Conservation (phyloP, 2,329 filamentous ascomycete species). For the Coleophoma cylindrospora region DNA sequence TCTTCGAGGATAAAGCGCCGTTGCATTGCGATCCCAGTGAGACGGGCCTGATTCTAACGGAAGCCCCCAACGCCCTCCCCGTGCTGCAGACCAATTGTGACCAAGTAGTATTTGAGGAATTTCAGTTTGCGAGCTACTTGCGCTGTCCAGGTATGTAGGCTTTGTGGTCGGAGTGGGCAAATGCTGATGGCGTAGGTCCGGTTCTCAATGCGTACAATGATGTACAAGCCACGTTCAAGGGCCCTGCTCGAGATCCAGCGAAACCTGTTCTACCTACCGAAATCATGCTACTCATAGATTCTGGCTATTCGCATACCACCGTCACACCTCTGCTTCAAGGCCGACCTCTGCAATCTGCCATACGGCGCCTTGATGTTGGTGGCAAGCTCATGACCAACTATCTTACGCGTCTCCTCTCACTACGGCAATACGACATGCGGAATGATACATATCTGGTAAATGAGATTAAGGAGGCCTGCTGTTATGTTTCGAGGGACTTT, state of each 20-base stretch:
- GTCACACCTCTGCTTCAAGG: conserved; percentile 82
- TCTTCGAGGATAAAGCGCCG: conserved; percentile 66
- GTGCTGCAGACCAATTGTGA: conserved; percentile 85
- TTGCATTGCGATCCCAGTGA: conserved; percentile 70
- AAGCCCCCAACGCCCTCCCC: conserved; percentile 78
- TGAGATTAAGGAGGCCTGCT: conserved; percentile 88
- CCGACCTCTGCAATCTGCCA: conserved; percentile 71
- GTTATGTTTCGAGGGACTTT: conserved; percentile 79
- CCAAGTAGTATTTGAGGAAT: conserved; percentile 97
- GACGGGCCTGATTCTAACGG: conserved; percentile 79
- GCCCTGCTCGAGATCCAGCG: conserved; percentile 42
- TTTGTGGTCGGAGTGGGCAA: too few species aligned
- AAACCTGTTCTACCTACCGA: conserved; percentile 57
- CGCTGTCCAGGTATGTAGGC: conserved; percentile 58
- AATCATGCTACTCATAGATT: conserved; percentile 83
- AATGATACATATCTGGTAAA: conserved; percentile 93
- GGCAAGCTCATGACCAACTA: conserved; percentile 94
- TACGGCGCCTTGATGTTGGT: conserved; percentile 83
- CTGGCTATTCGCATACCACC: conserved; percentile 89
- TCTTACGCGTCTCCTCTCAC: conserved; percentile 80
- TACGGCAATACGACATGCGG: conserved; percentile 92
- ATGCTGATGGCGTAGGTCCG: conserved; percentile 44
- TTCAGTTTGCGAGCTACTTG: conserved; percentile 83
- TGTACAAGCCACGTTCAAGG: conserved; percentile 63
- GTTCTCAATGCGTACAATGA: conserved; percentile 80